A percentile compares a stretch with the other conserved stretches of the same genome.
Evolutionary conservation across 257 asterid species (phyloP).

Genomic region (Handroanthus guayacan): DNA sequence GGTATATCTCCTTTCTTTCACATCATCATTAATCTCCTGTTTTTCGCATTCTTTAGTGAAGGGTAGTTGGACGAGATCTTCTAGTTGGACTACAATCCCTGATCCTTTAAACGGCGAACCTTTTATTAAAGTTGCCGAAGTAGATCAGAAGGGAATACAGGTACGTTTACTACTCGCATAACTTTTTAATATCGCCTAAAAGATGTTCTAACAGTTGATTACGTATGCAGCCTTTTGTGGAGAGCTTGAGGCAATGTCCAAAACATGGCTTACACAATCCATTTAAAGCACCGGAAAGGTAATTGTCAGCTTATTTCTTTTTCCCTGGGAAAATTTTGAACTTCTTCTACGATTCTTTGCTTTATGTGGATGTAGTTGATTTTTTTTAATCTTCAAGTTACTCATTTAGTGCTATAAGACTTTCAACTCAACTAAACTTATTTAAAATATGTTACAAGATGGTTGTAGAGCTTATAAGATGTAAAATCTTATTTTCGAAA

Average conservation of each 20-base stretch:
- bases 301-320: not conserved
- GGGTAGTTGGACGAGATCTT: slow-evolving; percentile 78
- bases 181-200: not conserved
- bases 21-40: not conserved
- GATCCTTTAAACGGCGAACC: slow-evolving; percentile 96
- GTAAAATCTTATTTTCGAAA: too few species aligned
- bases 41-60: slow-evolving; percentile 60
- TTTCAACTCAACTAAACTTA: not conserved
- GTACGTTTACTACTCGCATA: slow-evolving; percentile 37
- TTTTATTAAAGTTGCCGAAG: slow-evolving; percentile 86
- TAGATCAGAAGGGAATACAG: slow-evolving; percentile 71
- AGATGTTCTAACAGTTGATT: slow-evolving; percentile 22
- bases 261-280: slow-evolving; percentile 98
- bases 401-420: not conserved
- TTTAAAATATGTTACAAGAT: too few species aligned
- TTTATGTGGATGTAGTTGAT: not conserved
- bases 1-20: not conserved
- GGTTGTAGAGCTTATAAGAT: too few species aligned
- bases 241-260: slow-evolving; percentile 88
- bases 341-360: not conserved
- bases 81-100: slow-evolving; percentile 66
- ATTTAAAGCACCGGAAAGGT: slow-evolving; percentile 97
- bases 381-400: not conserved
- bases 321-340: too few species aligned
- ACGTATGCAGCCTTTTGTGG: slow-evolving; percentile 84